A percentile compares a stretch with the other conserved stretches of the same genome.
Evolutionary conservation across 441 rosid species (phyloP).

Genomic region (Kokia cookei): DNA sequence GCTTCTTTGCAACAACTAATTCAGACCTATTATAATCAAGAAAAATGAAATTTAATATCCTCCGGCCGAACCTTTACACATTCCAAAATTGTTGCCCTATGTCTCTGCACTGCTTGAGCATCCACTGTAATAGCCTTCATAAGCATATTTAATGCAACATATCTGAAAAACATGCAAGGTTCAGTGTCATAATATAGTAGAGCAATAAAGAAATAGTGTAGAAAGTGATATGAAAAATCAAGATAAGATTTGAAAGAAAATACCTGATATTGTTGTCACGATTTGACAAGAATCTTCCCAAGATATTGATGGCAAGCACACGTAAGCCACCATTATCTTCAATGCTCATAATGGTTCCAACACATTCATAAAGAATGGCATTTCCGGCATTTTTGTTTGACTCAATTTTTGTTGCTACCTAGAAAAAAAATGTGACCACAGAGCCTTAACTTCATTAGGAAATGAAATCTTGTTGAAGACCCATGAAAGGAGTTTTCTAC

Average conservation of each 20-base stretch:
- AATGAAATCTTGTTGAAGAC: neutral
- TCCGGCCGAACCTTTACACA: slow-evolving; percentile 78
- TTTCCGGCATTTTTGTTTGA: slow-evolving; percentile 98
- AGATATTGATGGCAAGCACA: slow-evolving; percentile 95
- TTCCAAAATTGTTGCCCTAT: slow-evolving; percentile 92
- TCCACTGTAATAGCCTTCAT: slow-evolving; percentile 94
- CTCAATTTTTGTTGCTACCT: slow-evolving; percentile 99
- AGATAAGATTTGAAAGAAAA: neutral
- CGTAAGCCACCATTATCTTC: slow-evolving; percentile 96
- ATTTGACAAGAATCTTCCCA: slow-evolving; percentile 98
- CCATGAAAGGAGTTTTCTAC: neutral
- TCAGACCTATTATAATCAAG: slow-evolving; percentile 2
- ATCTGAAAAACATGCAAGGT: slow-evolving; percentile 42
- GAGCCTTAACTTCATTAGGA: slow-evolving; percentile 3
- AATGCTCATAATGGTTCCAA: slow-evolving; percentile 95
- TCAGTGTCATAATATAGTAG: neutral
- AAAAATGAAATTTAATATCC: slow-evolving; percentile 15
- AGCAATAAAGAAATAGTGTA: neutral
- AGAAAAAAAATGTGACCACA: slow-evolving; percentile 16
- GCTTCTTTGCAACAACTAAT: neutral
- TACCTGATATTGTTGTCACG: slow-evolving; percentile 99
- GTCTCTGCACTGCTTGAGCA: slow-evolving; percentile 98
- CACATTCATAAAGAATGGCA: slow-evolving; percentile 97
- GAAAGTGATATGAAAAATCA: neutral
- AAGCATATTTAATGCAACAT: slow-evolving; percentile 97